These are phyloP conservation scores for Schoenoplectus tabernaemontani DNA, from an alignment of 202 grass and related monocot species.

Conservation along the genomic window DNA sequence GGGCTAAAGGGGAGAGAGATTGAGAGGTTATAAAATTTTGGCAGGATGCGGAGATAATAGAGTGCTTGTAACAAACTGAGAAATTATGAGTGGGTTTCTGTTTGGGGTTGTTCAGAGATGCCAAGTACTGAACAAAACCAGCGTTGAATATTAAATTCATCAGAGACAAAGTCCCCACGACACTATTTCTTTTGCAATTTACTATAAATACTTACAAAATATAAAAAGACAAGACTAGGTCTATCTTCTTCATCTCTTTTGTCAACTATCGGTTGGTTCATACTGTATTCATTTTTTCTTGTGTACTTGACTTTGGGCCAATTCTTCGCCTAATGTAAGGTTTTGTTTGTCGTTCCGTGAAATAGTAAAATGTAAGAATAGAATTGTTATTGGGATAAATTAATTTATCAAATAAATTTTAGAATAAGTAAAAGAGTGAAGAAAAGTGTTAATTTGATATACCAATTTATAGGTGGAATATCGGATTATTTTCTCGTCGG, in stretches of 20 bases:
- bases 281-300: constrained; percentile 5
- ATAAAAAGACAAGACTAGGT: neutral
- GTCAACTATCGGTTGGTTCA: constrained; percentile 21
- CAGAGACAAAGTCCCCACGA: constrained; percentile 13
- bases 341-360: neutral
- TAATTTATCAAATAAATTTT: no score
- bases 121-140: constrained; percentile 67
- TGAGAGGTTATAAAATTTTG: constrained; percentile 42
- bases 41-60: constrained; percentile 52
- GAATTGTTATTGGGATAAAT: no score
- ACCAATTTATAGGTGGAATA: no score
- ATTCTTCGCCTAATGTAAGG: neutral
- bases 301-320: neutral
- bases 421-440: no score
- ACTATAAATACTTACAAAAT: neutral
- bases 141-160: constrained; percentile 49
- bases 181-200: constrained; percentile 18
- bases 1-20: neutral
- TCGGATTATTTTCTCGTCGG: no score
- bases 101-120: constrained; percentile 56
- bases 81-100: constrained; percentile 44
- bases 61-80: constrained; percentile 69
- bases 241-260: constrained; percentile 20
- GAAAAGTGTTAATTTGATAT: no score
- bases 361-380: neutral